Base-by-base conservation (phyloP, 768 basidiomycete species). In the Phanerochaete sordida region DNA sequence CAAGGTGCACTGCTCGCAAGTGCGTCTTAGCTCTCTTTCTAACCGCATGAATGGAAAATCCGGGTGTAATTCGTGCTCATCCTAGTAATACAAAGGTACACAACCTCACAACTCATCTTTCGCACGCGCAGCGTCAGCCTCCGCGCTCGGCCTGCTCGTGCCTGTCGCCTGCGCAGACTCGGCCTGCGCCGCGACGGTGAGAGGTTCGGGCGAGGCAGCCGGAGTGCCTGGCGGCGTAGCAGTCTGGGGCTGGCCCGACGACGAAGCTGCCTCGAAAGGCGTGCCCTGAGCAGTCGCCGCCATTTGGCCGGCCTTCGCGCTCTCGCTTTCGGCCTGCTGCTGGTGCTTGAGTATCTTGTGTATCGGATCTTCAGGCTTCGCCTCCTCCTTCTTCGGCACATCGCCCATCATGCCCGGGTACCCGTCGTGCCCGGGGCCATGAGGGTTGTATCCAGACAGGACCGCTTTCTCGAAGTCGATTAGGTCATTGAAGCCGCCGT, bases 381-480 rank as follows among this genome's bases (percentile, higher is more conserved):
- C 60, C 23, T 57, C 62, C 56, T 53, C 58, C 70, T 76, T 70
- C 72, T 74, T 62, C 68, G 58, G 59, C 66, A 66, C 16, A 9
- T 27, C 27, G n/a, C 15, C 30, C 33, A 43, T 43, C 23, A 43
- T 43, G 19, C 39, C 39, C 19, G 39, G 39, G 39, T 43, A 73
- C 76, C 76, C 73, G 76, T 76, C 75, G 78, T 75, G 19, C 77
- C 78, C 28, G 69, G 72, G 59, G 39, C 75, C 77, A 61, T 81
- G 80, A 68, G 72, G 82, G 64, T 79, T 74, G 19, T 72, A 72
- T 12, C 76, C 81, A 33, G 74, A 68, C 69, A 76, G 69, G 21
- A 81, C 62, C 1, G 80, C 79, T 61, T 77, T 74, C 70, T 83
- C 81, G 56, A 83, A 82, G 69, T 83, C 82, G 66, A 81, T 76